Conservation (phyloP, 129 eudicot genomes). For the Cynara cardunculus region DNA sequence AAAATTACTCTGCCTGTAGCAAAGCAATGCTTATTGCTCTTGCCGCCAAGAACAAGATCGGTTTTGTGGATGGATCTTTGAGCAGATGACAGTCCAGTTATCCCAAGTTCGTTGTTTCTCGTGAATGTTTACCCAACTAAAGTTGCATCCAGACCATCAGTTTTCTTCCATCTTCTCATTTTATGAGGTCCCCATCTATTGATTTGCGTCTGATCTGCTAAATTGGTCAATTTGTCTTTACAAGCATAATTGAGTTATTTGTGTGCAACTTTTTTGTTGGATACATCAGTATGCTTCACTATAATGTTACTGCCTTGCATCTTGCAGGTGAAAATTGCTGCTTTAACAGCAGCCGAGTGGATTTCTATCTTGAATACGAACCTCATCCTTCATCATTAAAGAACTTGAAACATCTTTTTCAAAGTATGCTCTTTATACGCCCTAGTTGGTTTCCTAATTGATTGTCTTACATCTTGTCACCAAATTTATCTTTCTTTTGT, state of each 20-base stretch:
- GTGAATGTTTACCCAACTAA: neutral
- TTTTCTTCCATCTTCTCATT: neutral
- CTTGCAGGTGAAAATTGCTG: slow-evolving; percentile 88
- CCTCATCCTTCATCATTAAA: slow-evolving; percentile 91
- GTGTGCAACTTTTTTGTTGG: neutral
- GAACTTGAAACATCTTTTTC: slow-evolving; percentile 89
- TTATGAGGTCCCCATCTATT: neutral
- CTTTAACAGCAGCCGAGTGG: slow-evolving; percentile 75
- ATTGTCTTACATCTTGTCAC: neutral
- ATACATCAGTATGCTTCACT: neutral
- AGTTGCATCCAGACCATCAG: neutral
- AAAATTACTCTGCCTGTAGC: too few species aligned
- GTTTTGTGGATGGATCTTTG: too few species aligned
- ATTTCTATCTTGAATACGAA: slow-evolving; percentile 71
- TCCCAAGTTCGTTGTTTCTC: too few species aligned
- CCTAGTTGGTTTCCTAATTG: neutral
- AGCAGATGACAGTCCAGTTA: too few species aligned
- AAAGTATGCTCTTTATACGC: slow-evolving; percentile 46
- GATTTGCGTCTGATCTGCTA: neutral
- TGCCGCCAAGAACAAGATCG: too few species aligned
- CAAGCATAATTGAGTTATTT: neutral
- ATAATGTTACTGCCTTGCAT: neutral
- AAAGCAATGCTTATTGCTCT: too few species aligned
- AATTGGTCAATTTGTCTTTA: neutral
- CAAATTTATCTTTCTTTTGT: neutral